Conservation (phyloP, 164 flowering plant species). For the Magnolia changhungtana region DNA sequence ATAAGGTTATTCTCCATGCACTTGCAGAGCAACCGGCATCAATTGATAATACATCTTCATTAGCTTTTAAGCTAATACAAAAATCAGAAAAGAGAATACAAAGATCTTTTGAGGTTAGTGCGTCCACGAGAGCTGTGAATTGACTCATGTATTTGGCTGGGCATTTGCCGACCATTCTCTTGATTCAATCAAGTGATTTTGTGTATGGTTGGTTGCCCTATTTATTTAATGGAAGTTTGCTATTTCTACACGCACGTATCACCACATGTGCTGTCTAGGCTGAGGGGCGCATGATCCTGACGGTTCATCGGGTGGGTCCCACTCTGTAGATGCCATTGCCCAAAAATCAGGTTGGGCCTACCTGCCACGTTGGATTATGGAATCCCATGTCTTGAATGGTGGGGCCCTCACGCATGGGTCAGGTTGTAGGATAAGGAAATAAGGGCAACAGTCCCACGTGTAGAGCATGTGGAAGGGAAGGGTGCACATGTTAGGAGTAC, state of each 20-base stretch:
- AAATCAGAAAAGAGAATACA: background rate
- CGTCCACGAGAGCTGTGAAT: background rate
- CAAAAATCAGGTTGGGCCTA: no score
- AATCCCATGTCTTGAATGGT: background rate
- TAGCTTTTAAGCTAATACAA: background rate
- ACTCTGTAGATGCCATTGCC: no score
- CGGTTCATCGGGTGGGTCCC: background rate
- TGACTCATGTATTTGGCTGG: conserved; percentile 5
- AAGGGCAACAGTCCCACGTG: background rate
- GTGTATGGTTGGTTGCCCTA: background rate
- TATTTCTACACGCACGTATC: no score
- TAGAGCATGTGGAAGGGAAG: background rate
- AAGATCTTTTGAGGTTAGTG: conserved; percentile 4
- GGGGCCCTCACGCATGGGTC: background rate
- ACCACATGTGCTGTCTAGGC: no score
- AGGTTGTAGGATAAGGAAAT: background rate
- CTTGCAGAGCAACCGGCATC: no score
- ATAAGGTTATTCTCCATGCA: no score
- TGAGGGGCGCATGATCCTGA: background rate
- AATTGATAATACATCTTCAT: background rate
- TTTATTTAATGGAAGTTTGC: no score
- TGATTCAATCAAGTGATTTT: background rate
- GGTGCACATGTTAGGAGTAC: background rate
- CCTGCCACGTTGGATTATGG: no score
- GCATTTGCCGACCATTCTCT: conserved; percentile 3